These are phyloP conservation scores for Mortierella sp. DNA, from an alignment of 371 early-diverging fungal genomes.

Conservation along the genomic window DNA sequence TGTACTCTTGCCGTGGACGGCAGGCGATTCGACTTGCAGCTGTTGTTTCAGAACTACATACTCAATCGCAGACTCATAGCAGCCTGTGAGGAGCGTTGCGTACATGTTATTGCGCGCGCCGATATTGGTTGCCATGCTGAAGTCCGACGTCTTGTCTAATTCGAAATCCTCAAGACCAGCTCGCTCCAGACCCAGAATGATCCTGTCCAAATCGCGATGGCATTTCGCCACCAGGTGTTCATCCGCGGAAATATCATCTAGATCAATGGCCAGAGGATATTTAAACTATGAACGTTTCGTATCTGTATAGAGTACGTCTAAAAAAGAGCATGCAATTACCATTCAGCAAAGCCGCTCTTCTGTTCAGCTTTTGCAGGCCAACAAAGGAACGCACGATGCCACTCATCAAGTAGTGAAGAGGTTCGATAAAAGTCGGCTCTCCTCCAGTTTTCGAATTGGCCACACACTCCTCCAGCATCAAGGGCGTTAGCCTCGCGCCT, in stretches of 20 bases:
- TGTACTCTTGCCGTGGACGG: constrained; percentile 25
- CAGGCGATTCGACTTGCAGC: constrained; percentile 1
- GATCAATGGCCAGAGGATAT: not conserved
- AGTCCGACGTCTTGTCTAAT: constrained; percentile 65
- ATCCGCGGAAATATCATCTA: constrained; percentile 30
- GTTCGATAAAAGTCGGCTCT: constrained; percentile 37
- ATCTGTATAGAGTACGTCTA: no score
- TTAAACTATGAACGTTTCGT: not conserved
- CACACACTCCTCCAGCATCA: constrained; percentile 62
- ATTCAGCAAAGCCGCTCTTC: constrained; percentile 8
- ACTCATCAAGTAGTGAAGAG: constrained; percentile 45
- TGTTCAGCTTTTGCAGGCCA: constrained; percentile 28
- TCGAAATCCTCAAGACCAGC: constrained; percentile 66
- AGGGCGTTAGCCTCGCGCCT: constrained; percentile 43
- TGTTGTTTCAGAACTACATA: constrained; percentile 27
- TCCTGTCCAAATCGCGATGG: constrained; percentile 22
- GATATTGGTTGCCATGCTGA: constrained; percentile 60
- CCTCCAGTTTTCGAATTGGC: constrained; percentile 59
- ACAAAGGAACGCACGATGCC: constrained; percentile 39
- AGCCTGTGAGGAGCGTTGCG: constrained; percentile 59
- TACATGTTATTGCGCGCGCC: constrained; percentile 65
- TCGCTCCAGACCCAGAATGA: constrained; percentile 35
- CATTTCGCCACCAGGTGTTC: constrained; percentile 22
- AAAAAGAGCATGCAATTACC: constrained; percentile 33
- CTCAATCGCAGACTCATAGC: constrained; percentile 60